These are phyloP conservation scores for Porodaedalea pini DNA, from an alignment of 1,284 basidiomycete genomes.

Conservation along the genomic window DNA sequence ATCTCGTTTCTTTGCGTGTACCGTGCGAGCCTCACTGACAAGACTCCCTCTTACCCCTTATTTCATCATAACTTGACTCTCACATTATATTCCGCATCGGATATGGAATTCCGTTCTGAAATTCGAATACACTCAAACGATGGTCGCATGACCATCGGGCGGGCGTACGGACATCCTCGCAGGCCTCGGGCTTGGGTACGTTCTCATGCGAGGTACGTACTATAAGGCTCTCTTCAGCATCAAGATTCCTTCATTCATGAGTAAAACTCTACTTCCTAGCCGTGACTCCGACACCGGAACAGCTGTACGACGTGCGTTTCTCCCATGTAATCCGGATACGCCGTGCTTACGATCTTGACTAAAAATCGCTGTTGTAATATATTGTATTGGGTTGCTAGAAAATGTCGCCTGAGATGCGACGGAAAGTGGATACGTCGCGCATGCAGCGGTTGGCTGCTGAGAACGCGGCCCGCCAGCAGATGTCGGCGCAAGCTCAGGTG, in stretches of 20 bases:
- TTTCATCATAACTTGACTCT: not conserved
- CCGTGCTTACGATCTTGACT: not conserved
- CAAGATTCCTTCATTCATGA: too few species aligned
- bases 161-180: not conserved
- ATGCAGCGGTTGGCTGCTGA: conserved; percentile 21
- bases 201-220: conserved; percentile 18
- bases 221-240: not conserved
- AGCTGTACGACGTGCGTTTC: conserved; percentile 22
- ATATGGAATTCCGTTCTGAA: too few species aligned
- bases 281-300: conserved; percentile 24
- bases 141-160: not conserved
- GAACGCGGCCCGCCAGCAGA: conserved; percentile 14
- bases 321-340: not conserved
- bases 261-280: too few species aligned
- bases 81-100: not conserved
- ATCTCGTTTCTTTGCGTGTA: too few species aligned
- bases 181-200: conserved; percentile 19
- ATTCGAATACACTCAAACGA: not conserved
- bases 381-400: conserved; percentile 7
- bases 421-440: conserved; percentile 22
- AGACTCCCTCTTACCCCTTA: not conserved
- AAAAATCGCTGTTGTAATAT: not conserved
- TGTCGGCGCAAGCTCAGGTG: conserved; percentile 9
- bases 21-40: too few species aligned
- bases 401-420: conserved; percentile 24